phyloP scores from a whole-genome alignment of 2,329 filamentous ascomycete species.

The Chalaropsis thielavioides region DNA sequence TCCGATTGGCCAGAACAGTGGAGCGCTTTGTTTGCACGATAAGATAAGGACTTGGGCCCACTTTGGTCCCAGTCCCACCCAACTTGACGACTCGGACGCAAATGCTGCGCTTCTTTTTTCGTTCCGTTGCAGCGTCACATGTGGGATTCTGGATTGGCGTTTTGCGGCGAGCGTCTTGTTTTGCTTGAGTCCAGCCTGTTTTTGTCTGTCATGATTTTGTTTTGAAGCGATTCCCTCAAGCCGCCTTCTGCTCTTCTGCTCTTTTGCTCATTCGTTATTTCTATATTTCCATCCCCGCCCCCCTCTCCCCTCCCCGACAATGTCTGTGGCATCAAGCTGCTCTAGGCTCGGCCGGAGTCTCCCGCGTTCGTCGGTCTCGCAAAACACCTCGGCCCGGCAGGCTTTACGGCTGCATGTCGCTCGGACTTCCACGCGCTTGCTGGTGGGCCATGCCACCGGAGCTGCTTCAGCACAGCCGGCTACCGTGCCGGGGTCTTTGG shows the following conservation, averaged over 20 bases:
- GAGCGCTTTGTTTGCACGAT: background rate
- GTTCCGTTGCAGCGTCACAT: background rate
- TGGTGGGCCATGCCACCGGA: background rate
- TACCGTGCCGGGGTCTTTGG: background rate
- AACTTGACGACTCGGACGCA: background rate
- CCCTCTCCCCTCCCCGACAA: background rate
- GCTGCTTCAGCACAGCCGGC: background rate
- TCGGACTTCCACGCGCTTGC: background rate
- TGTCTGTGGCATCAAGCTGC: background rate
- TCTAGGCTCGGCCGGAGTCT: background rate
- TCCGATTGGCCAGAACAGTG: background rate
- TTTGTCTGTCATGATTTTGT: background rate
- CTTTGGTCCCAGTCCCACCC: background rate
- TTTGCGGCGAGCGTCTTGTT: background rate
- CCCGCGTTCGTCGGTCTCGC: background rate
- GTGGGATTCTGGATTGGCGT: background rate
- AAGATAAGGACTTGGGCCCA: background rate
- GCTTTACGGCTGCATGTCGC: background rate
- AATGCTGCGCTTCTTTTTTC: background rate
- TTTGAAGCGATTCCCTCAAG: background rate
- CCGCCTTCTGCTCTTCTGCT: background rate
- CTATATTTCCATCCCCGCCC: background rate
- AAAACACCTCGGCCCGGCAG: background rate
- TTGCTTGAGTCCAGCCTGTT: background rate
- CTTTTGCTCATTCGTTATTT: background rate